These are phyloP conservation scores for Camillea tinctor DNA, from an alignment of 2,329 filamentous ascomycete genomes.

Conservation along the genomic window DNA sequence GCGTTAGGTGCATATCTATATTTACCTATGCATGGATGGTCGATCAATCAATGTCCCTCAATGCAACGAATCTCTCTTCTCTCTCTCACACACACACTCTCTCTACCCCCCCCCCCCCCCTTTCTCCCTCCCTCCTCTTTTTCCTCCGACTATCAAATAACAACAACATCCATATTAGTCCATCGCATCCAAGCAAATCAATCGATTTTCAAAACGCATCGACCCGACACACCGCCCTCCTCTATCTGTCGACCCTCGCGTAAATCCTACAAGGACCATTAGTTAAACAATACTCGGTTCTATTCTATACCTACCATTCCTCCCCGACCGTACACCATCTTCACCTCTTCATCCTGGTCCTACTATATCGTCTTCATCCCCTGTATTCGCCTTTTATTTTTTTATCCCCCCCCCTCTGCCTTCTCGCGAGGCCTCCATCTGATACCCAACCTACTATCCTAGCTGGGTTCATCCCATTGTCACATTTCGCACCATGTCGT, in stretches of 20 bases:
- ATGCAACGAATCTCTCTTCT: not conserved
- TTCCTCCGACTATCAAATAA: conserved; percentile 3
- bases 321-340: not conserved
- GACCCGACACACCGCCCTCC: not conserved
- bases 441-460: conserved; percentile 1
- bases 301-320: not conserved
- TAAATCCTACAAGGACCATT: not conserved
- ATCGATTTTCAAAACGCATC: not conserved
- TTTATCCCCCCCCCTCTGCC: too few species aligned
- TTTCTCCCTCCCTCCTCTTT: conserved; percentile 2
- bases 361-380: not conserved
- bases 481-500: conserved; percentile 56
- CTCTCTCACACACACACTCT: too few species aligned
- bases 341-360: not conserved
- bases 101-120: not conserved
- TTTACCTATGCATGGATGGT: not conserved
- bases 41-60: not conserved
- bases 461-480: conserved; percentile 3
- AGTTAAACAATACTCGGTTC: not conserved
- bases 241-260: not conserved
- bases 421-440: conserved; percentile 2
- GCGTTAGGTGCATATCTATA: not conserved
- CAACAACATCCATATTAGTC: conserved; percentile 1
- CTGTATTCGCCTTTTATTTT: not conserved
- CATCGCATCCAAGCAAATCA: conserved; percentile 12